Conservation (phyloP, 164 flowering plant species). For the Cinnamomum micranthum region DNA sequence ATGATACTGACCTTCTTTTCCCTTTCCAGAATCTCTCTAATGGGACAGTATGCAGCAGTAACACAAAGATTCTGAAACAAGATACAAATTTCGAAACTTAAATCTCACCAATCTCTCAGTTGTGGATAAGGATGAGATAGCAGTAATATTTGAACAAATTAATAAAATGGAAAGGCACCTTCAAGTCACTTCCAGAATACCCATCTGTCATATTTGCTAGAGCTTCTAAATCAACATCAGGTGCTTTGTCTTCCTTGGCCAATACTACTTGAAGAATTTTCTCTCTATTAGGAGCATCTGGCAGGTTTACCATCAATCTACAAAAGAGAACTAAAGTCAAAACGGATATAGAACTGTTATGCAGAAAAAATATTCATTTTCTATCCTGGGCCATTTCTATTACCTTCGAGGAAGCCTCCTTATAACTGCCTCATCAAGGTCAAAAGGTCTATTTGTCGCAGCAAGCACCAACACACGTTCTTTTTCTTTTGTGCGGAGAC, state of each 20-base stretch:
- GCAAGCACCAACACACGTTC: conserved; percentile 93
- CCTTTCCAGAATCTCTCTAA: conserved; percentile 65
- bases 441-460: conserved; percentile 98
- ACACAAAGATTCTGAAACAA: conserved; percentile 72
- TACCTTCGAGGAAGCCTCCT: conserved; percentile 94
- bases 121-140: neutral
- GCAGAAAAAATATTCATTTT: conserved; percentile 3
- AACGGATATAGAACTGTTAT: neutral
- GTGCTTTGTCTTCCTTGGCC: conserved; percentile 76
- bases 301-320: conserved; percentile 95
- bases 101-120: neutral
- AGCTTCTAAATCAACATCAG: conserved; percentile 73
- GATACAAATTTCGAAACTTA: neutral
- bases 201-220: conserved; percentile 87
- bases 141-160: neutral
- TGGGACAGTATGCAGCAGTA: conserved; percentile 72
- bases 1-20: conserved; percentile 60
- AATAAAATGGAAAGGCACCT: conserved; percentile 39
- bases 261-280: conserved; percentile 76
- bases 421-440: conserved; percentile 89
- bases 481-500: conserved; percentile 82
- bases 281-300: conserved; percentile 82
- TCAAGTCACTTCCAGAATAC: conserved; percentile 98
- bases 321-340: conserved; percentile 5
- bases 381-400: neutral